Conservation (phyloP, 192 early-diverging fungal genomes). For the Coemansia sp. region DNA sequence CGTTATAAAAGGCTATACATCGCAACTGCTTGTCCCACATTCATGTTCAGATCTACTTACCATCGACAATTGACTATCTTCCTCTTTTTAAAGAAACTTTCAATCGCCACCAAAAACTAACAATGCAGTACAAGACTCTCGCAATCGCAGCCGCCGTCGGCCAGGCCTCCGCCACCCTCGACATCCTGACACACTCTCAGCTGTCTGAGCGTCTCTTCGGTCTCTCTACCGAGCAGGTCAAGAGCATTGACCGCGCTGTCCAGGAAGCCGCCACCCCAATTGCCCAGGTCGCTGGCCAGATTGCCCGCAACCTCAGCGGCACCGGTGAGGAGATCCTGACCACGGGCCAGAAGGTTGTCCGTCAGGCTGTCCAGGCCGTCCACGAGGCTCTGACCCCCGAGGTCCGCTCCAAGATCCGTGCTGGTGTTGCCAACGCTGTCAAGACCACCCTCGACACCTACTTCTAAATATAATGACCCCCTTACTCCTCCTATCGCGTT, state of each 20-base stretch:
- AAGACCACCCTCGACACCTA: slow-evolving; percentile 58
- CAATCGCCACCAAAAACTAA: slow-evolving; percentile 7
- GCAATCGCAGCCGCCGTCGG: slow-evolving; percentile 50
- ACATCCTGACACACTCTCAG: slow-evolving; percentile 55
- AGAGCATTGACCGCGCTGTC: slow-evolving; percentile 56
- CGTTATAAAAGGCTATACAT: background rate
- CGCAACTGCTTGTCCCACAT: background rate
- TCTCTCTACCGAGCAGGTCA: slow-evolving; percentile 55
- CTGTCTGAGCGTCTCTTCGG: slow-evolving; percentile 54
- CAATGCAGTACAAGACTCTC: slow-evolving; percentile 55
- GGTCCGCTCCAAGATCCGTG: slow-evolving; percentile 55
- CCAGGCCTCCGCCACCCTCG: slow-evolving; percentile 55
- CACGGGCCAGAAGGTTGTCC: slow-evolving; percentile 56
- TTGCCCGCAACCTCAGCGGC: slow-evolving; percentile 54
- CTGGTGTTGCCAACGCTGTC: slow-evolving; percentile 54
- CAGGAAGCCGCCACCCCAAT: slow-evolving; percentile 56
- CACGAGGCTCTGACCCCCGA: slow-evolving; percentile 55
- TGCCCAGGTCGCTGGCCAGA: slow-evolving; percentile 55
- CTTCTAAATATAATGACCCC: slow-evolving; percentile 32
- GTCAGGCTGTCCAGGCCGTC: slow-evolving; percentile 54
- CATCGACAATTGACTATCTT: background rate
- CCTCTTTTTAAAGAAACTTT: background rate
- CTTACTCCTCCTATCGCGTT: background rate
- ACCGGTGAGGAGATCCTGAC: slow-evolving; percentile 49
- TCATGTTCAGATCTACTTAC: background rate